Evolutionary conservation across 805 yeast genomes (phyloP).

Genomic region (Pichia thaimueangensis): DNA sequence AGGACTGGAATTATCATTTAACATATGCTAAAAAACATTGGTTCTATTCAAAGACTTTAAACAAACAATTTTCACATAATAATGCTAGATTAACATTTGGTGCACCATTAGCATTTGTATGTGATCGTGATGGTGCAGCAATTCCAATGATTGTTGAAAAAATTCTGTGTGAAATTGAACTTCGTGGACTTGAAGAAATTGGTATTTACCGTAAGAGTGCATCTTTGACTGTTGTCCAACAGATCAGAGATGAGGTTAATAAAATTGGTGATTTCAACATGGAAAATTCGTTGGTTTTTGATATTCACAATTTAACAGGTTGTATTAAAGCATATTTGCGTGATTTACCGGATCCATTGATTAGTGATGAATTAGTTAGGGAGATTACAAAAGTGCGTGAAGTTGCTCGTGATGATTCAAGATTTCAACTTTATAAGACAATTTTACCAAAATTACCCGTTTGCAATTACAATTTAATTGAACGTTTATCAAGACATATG

Average conservation of each 20-base stretch:
- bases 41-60: slow-evolving; percentile 39
- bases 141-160: slow-evolving; percentile 63
- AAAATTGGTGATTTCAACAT: slow-evolving; percentile 40
- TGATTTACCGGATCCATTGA: slow-evolving; percentile 79
- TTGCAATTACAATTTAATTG: slow-evolving; percentile 61
- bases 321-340: slow-evolving; percentile 78
- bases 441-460: slow-evolving; percentile 44
- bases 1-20: slow-evolving; percentile 62
- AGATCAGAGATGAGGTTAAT: slow-evolving; percentile 40
- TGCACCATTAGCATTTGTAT: slow-evolving; percentile 70
- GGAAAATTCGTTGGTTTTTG: slow-evolving; percentile 42
- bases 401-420: slow-evolving; percentile 17
- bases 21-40: slow-evolving; percentile 48
- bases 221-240: slow-evolving; percentile 40
- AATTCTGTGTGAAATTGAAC: slow-evolving; percentile 70
- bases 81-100: slow-evolving; percentile 58
- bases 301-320: slow-evolving; percentile 81
- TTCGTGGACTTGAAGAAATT: slow-evolving; percentile 82
- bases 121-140: slow-evolving; percentile 58
- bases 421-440: slow-evolving; percentile 23
- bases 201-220: slow-evolving; percentile 78
- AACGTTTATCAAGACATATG: slow-evolving; percentile 63
- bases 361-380: slow-evolving; percentile 61
- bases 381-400: slow-evolving; percentile 39
- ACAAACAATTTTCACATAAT: slow-evolving; percentile 17